Evolutionary conservation across 108 stramenopile genomes (phyloP).

Genomic region (Fragilariopsis cylindrus): DNA sequence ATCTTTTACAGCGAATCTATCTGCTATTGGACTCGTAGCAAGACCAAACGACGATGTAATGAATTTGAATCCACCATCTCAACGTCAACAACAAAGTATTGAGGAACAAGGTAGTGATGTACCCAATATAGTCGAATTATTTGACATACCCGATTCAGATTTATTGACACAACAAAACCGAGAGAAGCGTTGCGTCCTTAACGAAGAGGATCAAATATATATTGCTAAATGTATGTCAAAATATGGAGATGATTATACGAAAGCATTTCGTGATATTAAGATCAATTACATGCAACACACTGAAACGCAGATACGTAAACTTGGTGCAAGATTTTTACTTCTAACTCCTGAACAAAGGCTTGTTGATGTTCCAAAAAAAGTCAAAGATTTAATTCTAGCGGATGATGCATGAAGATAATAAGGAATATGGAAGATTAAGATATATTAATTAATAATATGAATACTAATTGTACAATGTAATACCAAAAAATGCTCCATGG

Average conservation of each 20-base stretch:
- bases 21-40: conserved; percentile 57
- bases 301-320: conserved; percentile 63
- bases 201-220: conserved; percentile 72
- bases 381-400: not conserved
- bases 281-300: conserved; percentile 83
- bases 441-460: not conserved
- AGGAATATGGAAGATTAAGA: not conserved
- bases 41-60: conserved; percentile 48
- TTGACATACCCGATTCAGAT: conserved; percentile 84
- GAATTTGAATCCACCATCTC: not conserved
- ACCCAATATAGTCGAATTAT: conserved; percentile 63
- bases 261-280: conserved; percentile 77
- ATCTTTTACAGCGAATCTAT: conserved; percentile 66
- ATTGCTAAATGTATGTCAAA: conserved; percentile 71
- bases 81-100: conserved; percentile 1
- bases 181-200: conserved; percentile 51
- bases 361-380: conserved; percentile 68
- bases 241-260: conserved; percentile 68
- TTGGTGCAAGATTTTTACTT: conserved; percentile 69
- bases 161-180: conserved; percentile 31
- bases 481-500: too few relatives aligned
- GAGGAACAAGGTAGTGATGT: conserved; percentile 10
- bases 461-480: too few relatives aligned
- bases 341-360: conserved; percentile 58
- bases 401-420: conserved; percentile 1